Evolutionary conservation across 139 green algal species (phyloP).

Genomic region (Chlorella sp.): DNA sequence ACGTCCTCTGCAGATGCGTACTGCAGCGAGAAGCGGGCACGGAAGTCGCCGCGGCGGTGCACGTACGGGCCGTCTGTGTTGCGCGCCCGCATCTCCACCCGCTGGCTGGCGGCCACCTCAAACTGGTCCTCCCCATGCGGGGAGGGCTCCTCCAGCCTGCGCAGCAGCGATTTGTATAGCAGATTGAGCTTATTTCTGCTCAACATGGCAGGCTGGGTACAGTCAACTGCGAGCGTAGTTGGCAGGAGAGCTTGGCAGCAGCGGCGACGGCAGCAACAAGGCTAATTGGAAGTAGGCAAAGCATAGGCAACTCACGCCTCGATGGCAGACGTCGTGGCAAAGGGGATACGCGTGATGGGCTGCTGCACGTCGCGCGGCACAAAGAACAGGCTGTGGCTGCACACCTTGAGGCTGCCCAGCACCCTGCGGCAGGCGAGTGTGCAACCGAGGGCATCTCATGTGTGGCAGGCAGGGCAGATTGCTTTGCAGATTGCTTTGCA

Average conservation of each 20-base stretch:
- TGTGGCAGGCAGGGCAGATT: no score
- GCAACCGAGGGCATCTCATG: no score
- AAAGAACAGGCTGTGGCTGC: conserved; percentile 63
- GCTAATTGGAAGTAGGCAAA: not conserved
- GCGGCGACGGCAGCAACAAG: not conserved
- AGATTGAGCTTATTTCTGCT: not conserved
- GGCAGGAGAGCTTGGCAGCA: not conserved
- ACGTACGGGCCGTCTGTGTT: conserved; percentile 45
- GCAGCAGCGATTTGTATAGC: not conserved
- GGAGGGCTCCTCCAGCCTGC: conserved; percentile 11
- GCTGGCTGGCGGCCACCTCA: conserved; percentile 37
- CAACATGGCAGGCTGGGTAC: not conserved
- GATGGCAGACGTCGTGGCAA: conserved; percentile 31
- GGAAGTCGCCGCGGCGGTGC: conserved; percentile 31
- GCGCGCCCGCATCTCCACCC: conserved; percentile 52
- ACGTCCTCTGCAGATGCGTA: conserved; percentile 53
- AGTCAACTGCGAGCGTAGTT: not conserved
- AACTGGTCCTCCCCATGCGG: conserved; percentile 51
- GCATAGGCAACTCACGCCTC: conserved; percentile 36
- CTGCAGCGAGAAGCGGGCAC: conserved; percentile 56
- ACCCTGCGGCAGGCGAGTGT: conserved; percentile 30
- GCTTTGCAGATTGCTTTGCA: no score
- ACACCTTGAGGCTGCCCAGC: conserved; percentile 61
- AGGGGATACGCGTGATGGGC: conserved; percentile 63
- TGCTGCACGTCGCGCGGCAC: conserved; percentile 60